Percentiles rank a stretch among this genome's conserved stretches.
phyloP scores from a whole-genome alignment of 78 protist species.

The Protostelium mycophagum region DNA sequence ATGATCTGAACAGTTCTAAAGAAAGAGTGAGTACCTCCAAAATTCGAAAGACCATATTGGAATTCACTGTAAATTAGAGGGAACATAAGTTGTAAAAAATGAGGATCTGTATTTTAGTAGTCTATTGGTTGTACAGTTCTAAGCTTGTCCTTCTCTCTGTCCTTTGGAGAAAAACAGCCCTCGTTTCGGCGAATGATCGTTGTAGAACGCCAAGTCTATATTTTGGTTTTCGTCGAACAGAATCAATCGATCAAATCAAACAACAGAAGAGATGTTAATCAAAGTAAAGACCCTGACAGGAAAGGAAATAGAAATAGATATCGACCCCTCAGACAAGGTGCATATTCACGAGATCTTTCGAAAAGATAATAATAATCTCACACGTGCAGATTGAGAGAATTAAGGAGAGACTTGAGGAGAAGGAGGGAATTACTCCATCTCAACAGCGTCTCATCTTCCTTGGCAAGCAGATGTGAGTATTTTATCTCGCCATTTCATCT shows the following conservation, averaged over 20 bases:
- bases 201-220: too few relatives aligned
- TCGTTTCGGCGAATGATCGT: too few relatives aligned
- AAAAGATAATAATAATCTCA: neutral
- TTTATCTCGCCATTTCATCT: neutral
- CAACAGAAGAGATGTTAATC: conserved; percentile 51
- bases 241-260: conserved; percentile 5
- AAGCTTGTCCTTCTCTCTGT: too few relatives aligned
- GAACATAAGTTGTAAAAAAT: neutral
- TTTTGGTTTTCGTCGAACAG: too few relatives aligned
- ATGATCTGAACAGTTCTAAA: too few relatives aligned
- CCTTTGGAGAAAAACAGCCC: too few relatives aligned
- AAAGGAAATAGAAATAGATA: conserved; percentile 79
- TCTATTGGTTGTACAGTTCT: too few relatives aligned
- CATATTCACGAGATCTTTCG: neutral
- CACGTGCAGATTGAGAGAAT: conserved; percentile 61
- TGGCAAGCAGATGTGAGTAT: conserved; percentile 68
- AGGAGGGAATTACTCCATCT: conserved; percentile 87
- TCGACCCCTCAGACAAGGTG: conserved; percentile 76
- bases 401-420: conserved; percentile 87
- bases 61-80: too few relatives aligned
- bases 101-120: neutral
- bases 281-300: conserved; percentile 83
- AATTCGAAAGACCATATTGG: too few relatives aligned
- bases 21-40: too few relatives aligned
- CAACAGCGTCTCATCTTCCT: conserved; percentile 87